Evolutionary conservation across 768 basidiomycete species (phyloP).

Genomic region (Russula vinacea): DNA sequence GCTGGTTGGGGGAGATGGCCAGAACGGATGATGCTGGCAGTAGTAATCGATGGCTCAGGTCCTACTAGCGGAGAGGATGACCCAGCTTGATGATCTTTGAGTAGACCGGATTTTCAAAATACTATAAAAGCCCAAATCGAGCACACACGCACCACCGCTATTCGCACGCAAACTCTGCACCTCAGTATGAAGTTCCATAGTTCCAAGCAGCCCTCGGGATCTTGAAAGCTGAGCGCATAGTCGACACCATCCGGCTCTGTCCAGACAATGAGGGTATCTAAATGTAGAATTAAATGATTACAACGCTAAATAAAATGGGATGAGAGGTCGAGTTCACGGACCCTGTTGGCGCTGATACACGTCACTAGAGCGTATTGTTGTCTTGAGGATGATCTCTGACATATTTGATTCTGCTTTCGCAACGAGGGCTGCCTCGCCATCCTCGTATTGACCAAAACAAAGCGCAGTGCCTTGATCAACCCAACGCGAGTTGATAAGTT

Average conservation of each 20-base stretch:
- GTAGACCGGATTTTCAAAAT: constrained; percentile 27
- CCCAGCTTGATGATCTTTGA: constrained; percentile 45
- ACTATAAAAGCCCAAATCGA: constrained; percentile 7
- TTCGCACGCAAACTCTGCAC: constrained; percentile 79
- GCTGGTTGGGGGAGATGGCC: constrained; percentile 74
- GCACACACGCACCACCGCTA: constrained; percentile 49
- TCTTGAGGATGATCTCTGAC: constrained; percentile 69
- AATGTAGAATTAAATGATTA: constrained; percentile 14
- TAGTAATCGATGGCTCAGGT: constrained; percentile 56
- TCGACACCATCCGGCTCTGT: constrained; percentile 93
- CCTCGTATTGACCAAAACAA: constrained; percentile 85
- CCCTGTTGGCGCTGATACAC: constrained; percentile 88
- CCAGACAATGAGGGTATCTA: constrained; percentile 99
- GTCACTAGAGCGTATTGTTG: constrained; percentile 77
- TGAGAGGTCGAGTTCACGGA: constrained; percentile 38
- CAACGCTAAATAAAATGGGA: constrained; percentile 9
- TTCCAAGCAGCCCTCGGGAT: constrained; percentile 90
- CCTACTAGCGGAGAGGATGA: constrained; percentile 62
- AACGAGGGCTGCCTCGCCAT: constrained; percentile 75
- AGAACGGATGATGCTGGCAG: constrained; percentile 62
- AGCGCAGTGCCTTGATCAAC: constrained; percentile 96
- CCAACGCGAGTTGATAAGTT: constrained; percentile 89
- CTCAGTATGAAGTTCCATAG: constrained; percentile 96
- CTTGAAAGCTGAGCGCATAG: constrained; percentile 96
- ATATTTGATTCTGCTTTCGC: constrained; percentile 78